Conservation (phyloP, 1,139 yeast species). For the Zygosaccharomyces sapae region DNA sequence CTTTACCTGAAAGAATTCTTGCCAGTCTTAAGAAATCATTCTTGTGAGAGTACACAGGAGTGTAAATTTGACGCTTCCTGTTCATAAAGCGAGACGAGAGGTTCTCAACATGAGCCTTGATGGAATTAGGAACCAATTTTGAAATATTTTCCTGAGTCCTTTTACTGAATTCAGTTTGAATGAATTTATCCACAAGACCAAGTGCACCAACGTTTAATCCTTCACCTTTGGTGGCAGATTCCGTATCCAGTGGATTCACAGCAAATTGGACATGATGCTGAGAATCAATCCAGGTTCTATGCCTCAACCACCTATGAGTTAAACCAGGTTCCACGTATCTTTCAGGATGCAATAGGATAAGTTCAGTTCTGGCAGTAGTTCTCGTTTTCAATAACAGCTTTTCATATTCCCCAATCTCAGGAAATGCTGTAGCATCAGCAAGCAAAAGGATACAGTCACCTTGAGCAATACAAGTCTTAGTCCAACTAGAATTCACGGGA, state of each 20-base stretch:
- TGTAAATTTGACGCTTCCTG: slow-evolving; percentile 36
- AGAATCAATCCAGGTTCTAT: slow-evolving; percentile 83
- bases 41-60: slow-evolving; percentile 60
- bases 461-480: slow-evolving; percentile 85
- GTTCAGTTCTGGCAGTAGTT: slow-evolving; percentile 84
- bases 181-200: slow-evolving; percentile 29
- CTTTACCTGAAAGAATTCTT: slow-evolving; percentile 83
- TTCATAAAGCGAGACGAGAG: slow-evolving; percentile 33
- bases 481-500: slow-evolving; percentile 80
- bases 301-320: slow-evolving; percentile 79
- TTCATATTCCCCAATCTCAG: slow-evolving; percentile 83
- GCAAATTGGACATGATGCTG: slow-evolving; percentile 78
- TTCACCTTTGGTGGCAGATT: slow-evolving; percentile 14
- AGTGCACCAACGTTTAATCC: slow-evolving; percentile 19
- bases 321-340: slow-evolving; percentile 78
- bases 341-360: slow-evolving; percentile 80
- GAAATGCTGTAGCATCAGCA: slow-evolving; percentile 66
- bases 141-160: slow-evolving; percentile 34
- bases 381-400: slow-evolving; percentile 66
- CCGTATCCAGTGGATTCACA: slow-evolving; percentile 17
- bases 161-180: slow-evolving; percentile 32
- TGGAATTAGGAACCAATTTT: slow-evolving; percentile 33
- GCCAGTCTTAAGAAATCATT: slow-evolving; percentile 88
- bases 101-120: slow-evolving; percentile 35
- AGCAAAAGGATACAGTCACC: slow-evolving; percentile 81